Evolutionary conservation across 352 stramenopile genomes (phyloP).

Genomic region (Pythium insidiosum): DNA sequence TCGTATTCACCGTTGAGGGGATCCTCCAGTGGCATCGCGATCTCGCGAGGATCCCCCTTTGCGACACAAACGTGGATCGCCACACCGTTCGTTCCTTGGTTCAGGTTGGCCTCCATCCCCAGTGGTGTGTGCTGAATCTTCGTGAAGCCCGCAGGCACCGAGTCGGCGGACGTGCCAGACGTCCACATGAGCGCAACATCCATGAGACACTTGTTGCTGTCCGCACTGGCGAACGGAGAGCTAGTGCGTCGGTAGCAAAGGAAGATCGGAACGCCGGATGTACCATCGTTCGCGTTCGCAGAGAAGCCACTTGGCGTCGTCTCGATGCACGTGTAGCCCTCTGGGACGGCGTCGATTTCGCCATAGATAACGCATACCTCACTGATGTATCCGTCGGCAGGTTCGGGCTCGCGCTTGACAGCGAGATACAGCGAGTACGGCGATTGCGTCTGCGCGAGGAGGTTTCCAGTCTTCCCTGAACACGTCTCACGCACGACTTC

Average conservation of each 20-base stretch:
- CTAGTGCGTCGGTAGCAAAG: constrained; percentile 68
- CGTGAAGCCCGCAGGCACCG: constrained; percentile 56
- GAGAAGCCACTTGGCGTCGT: constrained; percentile 58
- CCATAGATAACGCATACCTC: constrained; percentile 83
- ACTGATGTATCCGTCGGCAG: constrained; percentile 37
- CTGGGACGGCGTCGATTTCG: constrained; percentile 76
- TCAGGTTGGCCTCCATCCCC: constrained; percentile 83
- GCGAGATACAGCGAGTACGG: constrained; percentile 68
- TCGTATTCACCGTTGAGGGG: constrained; percentile 77
- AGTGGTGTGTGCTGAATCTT: constrained; percentile 84
- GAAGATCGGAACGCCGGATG: constrained; percentile 65
- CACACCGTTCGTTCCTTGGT: constrained; percentile 65
- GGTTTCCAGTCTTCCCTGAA: constrained; percentile 59
- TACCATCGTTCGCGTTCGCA: constrained; percentile 81
- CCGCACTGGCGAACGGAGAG: too few species aligned
- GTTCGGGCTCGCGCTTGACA: constrained; percentile 53
- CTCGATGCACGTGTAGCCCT: constrained; percentile 67
- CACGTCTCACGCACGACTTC: constrained; percentile 63
- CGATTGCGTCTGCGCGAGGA: constrained; percentile 66
- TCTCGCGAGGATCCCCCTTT: constrained; percentile 40
- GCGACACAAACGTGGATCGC: constrained; percentile 70
- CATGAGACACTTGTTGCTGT: constrained; percentile 52
- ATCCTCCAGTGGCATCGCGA: constrained; percentile 55
- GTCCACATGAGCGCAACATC: constrained; percentile 75
- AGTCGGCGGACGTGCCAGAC: constrained; percentile 46